These are phyloP conservation scores for Fomitopsis pulvina DNA, from an alignment of 768 basidiomycete genomes.

Conservation along the genomic window DNA sequence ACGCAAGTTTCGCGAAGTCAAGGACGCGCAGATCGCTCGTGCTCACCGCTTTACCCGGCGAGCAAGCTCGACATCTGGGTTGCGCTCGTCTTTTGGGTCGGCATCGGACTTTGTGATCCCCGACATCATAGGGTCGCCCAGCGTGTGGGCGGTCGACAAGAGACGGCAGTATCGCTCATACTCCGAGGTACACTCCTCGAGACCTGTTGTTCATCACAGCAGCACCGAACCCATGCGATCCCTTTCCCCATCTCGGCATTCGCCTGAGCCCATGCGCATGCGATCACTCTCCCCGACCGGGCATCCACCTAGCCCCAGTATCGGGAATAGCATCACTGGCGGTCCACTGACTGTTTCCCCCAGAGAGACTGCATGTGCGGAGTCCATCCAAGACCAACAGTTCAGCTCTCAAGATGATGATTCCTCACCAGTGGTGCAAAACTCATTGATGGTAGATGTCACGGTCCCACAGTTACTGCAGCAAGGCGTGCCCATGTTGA, in stretches of 20 bases:
- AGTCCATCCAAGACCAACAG: background rate
- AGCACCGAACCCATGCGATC: background rate
- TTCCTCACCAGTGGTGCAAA: slow-evolving; percentile 4
- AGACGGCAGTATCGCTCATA: slow-evolving; percentile 16
- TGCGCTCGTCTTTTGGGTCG: background rate
- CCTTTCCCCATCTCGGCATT: background rate
- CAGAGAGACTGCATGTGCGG: background rate
- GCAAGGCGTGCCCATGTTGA: slow-evolving; percentile 70
- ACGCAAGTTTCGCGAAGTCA: slow-evolving; percentile 13
- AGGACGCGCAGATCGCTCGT: slow-evolving; percentile 11
- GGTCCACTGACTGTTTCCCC: background rate
- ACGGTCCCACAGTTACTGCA: slow-evolving; percentile 53
- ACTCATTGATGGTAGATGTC: slow-evolving; percentile 26
- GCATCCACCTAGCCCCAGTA: background rate
- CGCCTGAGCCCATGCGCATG: background rate
- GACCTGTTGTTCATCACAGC: slow-evolving; percentile 9
- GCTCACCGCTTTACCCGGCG: slow-evolving; percentile 15
- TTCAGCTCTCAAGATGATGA: background rate
- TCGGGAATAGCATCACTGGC: background rate
- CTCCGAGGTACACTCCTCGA: slow-evolving; percentile 13
- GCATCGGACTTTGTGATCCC: background rate
- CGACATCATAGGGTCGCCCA: slow-evolving; percentile 5
- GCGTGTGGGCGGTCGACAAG: slow-evolving; percentile 9
- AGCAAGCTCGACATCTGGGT: slow-evolving; percentile 1
- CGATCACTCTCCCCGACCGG: background rate